Percentiles rank a stretch among this genome's conserved stretches.
Conservation (phyloP, 1,284 basidiomycete species). For the Vanrija sp. region DNA sequence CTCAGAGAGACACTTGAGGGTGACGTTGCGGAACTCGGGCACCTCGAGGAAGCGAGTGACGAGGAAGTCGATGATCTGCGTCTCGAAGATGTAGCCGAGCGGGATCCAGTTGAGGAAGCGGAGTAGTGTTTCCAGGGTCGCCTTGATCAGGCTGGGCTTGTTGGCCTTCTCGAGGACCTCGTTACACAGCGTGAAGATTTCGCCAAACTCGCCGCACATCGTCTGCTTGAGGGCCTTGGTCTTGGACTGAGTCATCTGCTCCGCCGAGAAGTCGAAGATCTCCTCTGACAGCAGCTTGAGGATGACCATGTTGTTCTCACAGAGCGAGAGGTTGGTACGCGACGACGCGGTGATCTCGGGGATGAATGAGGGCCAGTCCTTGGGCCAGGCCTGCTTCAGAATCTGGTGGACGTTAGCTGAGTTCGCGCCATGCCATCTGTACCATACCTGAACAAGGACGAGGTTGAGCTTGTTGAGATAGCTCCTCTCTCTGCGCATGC, state of each 20-base stretch:
- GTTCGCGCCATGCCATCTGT: not conserved
- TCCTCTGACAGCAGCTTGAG: conserved; percentile 96
- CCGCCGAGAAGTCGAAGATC: conserved; percentile 98
- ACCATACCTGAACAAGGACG: conserved; percentile 81
- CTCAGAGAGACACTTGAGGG: conserved; percentile 96
- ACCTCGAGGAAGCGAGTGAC: conserved; percentile 92
- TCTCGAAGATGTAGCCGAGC: conserved; percentile 98
- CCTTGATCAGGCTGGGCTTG: conserved; percentile 91
- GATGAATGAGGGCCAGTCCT: conserved; percentile 98
- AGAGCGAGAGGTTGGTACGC: conserved; percentile 90
- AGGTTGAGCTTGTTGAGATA: conserved; percentile 97
- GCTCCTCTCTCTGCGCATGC: conserved; percentile 87
- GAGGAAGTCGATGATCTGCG: conserved; percentile 91
- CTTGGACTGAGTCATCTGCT: conserved; percentile 98
- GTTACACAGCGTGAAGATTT: conserved; percentile 91
- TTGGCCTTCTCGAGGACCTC: conserved; percentile 98
- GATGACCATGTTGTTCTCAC: conserved; percentile 99
- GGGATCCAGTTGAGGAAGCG: conserved; percentile 99
- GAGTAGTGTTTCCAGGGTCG: conserved; percentile 91
- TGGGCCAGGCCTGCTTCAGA: conserved; percentile 99
- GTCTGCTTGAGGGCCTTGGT: conserved; percentile 97
- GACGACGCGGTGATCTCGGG: conserved; percentile 96
- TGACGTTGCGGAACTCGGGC: conserved; percentile 95
- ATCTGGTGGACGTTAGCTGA: conserved; percentile 59
- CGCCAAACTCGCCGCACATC: conserved; percentile 94